Evolutionary conservation across 805 yeast genomes (phyloP).

Genomic region (Candida morakotiae): DNA sequence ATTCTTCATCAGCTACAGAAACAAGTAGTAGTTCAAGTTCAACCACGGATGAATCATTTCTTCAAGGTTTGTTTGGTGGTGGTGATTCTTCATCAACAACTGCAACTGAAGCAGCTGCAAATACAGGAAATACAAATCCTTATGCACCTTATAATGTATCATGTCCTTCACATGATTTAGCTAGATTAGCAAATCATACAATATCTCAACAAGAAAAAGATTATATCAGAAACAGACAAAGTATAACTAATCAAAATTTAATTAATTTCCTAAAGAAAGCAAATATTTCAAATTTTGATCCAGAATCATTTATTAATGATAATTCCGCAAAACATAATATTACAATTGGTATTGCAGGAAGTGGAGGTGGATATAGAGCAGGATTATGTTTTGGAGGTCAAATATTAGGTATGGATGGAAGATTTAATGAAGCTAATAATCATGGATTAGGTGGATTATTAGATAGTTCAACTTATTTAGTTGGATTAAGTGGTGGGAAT

Average conservation of each 20-base stretch:
- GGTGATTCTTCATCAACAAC: not conserved
- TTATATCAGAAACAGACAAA: conserved; percentile 23
- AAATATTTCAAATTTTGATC: conserved; percentile 29
- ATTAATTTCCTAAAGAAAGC: conserved; percentile 26
- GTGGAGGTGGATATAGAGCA: conserved; percentile 82
- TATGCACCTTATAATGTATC: conserved; percentile 27
- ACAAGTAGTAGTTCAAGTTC: not conserved
- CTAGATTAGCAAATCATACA: conserved; percentile 22
- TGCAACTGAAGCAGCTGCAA: conserved; percentile 2
- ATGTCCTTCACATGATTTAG: conserved; percentile 25
- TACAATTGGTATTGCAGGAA: conserved; percentile 30
- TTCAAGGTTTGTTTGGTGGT: not conserved
- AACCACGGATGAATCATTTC: not conserved
- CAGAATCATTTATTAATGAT: conserved; percentile 21
- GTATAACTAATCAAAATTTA: conserved; percentile 24
- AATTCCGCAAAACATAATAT: conserved; percentile 21
- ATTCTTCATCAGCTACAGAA: not conserved
- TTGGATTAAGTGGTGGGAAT: conserved; percentile 62
- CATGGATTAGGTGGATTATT: conserved; percentile 74
- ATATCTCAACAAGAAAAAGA: conserved; percentile 21
- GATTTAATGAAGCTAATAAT: conserved; percentile 54
- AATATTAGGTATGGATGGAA: conserved; percentile 71
- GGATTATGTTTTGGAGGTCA: conserved; percentile 86
- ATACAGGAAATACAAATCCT: conserved; percentile 12
- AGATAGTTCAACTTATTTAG: conserved; percentile 65